Conservation (phyloP, 2,329 filamentous ascomycete species). For the Aspergillus latus region DNA sequence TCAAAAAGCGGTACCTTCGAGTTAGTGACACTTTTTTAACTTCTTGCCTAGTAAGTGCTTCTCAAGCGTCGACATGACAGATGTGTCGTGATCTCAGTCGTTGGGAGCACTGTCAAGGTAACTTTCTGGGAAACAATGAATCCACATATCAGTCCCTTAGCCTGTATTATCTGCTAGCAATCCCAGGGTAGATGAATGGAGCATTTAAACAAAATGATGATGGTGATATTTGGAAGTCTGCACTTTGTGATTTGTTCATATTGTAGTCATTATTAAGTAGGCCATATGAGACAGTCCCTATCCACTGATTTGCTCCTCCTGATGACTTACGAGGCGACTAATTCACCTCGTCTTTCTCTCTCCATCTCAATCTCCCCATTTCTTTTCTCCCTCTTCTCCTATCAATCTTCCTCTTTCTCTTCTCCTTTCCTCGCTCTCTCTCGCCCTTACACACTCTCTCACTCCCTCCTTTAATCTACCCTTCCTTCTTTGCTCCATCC, state of each 20-base stretch:
- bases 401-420: constrained; percentile 7
- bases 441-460: constrained; percentile 14
- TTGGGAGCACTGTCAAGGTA: neutral
- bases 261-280: constrained; percentile 8
- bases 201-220: neutral
- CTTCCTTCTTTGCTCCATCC: constrained; percentile 33
- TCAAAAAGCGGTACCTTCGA: constrained; percentile 23
- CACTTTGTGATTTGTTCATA: constrained; percentile 2
- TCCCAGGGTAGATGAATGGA: constrained; percentile 8
- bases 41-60: constrained; percentile 5
- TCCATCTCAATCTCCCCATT: constrained; percentile 10
- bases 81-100: constrained; percentile 12
- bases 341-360: constrained; percentile 11
- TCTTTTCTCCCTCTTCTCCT: constrained; percentile 15
- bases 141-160: constrained; percentile 16
- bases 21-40: constrained; percentile 17
- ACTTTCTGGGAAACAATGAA: constrained; percentile 1
- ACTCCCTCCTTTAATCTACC: constrained; percentile 18
- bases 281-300: neutral
- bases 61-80: constrained; percentile 4
- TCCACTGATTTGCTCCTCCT: constrained; percentile 4
- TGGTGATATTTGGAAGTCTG: neutral
- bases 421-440: constrained; percentile 12
- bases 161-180: constrained; percentile 17
- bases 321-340: constrained; percentile 9